A percentile compares a stretch with the other conserved stretches of the same genome.
Evolutionary conservation across 805 yeast genomes (phyloP).

Genomic region (Candida michaelii): DNA sequence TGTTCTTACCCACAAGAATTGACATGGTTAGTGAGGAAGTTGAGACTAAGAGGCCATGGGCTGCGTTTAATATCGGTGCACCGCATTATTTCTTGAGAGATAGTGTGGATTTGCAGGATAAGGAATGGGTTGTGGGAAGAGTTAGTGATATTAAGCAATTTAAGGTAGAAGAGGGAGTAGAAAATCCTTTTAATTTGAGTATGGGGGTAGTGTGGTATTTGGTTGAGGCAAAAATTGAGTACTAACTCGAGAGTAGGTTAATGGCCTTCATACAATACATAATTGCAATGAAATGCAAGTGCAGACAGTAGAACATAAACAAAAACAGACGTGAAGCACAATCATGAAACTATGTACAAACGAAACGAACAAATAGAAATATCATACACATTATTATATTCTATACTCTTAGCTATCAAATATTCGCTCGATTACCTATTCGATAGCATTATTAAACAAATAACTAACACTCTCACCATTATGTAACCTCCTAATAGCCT

Average conservation of each 20-base stretch:
- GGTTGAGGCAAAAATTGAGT: conserved; percentile 53
- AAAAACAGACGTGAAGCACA: too few species aligned
- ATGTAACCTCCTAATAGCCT: conserved; percentile 80
- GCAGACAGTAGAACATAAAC: too few species aligned
- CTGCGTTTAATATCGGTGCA: conserved; percentile 87
- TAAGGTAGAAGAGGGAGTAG: conserved; percentile 42
- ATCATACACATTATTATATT: too few species aligned
- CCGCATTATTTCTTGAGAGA: conserved; percentile 73
- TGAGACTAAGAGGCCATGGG: conserved; percentile 69
- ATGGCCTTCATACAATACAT: too few species aligned
- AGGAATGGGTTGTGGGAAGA: conserved; percentile 85
- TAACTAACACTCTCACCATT: conserved; percentile 85
- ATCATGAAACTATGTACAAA: too few species aligned
- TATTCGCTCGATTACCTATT: too few species aligned
- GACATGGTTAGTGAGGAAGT: conserved; percentile 11
- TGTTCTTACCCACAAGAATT: conserved; percentile 77
- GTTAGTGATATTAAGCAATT: conserved; percentile 58
- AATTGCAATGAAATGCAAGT: too few species aligned
- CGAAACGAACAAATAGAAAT: too few species aligned
- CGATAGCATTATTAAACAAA: conserved; percentile 68
- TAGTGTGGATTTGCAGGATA: conserved; percentile 24
- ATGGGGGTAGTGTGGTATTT: conserved; percentile 64
- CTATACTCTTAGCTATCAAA: too few species aligned
- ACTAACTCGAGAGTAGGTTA: too few species aligned
- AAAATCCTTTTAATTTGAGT: conserved; percentile 67